Base-by-base conservation (phyloP, 2,329 filamentous ascomycete species). In the Colletotrichum australisinense region DNA sequence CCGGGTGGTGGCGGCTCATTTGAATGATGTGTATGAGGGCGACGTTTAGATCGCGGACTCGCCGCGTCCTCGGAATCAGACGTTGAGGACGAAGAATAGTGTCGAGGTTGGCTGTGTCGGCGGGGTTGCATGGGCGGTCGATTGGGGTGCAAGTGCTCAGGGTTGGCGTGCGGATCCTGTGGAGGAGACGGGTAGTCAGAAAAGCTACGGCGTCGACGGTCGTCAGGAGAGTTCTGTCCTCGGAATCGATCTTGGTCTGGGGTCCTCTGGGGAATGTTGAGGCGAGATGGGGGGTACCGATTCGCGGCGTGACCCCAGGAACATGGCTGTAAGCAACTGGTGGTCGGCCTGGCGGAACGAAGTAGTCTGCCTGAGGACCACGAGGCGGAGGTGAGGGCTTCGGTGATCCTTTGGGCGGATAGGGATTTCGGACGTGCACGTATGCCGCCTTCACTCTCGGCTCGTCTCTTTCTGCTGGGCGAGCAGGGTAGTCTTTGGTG, bases 81-180 rank as follows among this genome's bases (percentile, higher is more conserved):
- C 2, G 85, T 84, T n/a, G 85, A 86, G 1, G 84, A 83, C 3
- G 83, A 83, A 26, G 84, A 84, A 56, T 81, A 79, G 63, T 84
- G 83, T 35, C 85, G 82, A 0, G 87, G 86, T 66, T 89, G 88
- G 75, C 87, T 89, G 76, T 89, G 87, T 35, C 87, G 81, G 24
- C 88, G 84, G 22, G 78, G 76, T 24, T 80, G 80, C 1, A 74
- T 56, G 9, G 76, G 67, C 16, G 80, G 80, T 57, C 81, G 78
- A 38, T 82, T 78, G 8, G 84, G 79, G 53, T 83, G 83, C 16
- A 85, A 76, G 66, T 86, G 79, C 24, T 78, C 73, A 12, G 76
- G 57, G 4, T 67, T 62, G 77, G 71, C 71, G 76, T 67, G 78
- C 52, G 62, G 79, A 16, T 83, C 78, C 22, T 81, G 77, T 2